phyloP scores from a whole-genome alignment of 805 yeast genomes.

The Kluyveromyces siamensis region DNA sequence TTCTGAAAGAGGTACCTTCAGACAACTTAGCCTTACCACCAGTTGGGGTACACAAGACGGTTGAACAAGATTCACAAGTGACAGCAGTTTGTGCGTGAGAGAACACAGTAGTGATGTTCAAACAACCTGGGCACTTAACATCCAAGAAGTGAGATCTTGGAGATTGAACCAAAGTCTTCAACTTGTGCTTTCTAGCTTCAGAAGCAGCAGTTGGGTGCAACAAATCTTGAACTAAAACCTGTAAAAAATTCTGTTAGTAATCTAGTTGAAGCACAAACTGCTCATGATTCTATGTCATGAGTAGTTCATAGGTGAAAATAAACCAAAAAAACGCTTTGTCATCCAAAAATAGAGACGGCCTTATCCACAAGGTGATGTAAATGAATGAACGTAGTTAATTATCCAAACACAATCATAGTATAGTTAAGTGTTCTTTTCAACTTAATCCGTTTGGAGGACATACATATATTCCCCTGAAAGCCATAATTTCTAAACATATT shows the following conservation, averaged over 20 bases:
- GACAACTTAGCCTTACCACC: conserved; percentile 99
- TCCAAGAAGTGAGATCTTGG: conserved; percentile 99
- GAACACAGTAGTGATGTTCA: conserved; percentile 97
- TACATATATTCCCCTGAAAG: no score
- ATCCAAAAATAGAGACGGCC: neutral
- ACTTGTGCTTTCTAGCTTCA: conserved; percentile 95
- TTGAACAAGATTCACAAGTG: conserved; percentile 97
- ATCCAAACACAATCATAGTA: neutral
- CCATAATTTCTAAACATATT: no score
- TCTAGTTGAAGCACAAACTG: neutral
- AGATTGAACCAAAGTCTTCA: conserved; percentile 91
- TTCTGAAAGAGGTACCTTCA: conserved; percentile 99
- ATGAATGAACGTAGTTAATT: neutral
- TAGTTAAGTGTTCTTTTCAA: no score
- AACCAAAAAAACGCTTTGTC: neutral
- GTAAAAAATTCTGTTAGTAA: conserved; percentile 21
- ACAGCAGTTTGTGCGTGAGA: conserved; percentile 99
- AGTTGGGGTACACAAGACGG: conserved; percentile 97
- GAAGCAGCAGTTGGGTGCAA: conserved; percentile 96
- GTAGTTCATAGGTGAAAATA: neutral
- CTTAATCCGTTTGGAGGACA: no score
- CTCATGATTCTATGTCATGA: neutral
- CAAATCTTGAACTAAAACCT: conserved; percentile 98
- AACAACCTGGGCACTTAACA: conserved; percentile 99
- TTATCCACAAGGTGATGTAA: neutral